These are phyloP conservation scores for thale cress (Arabidopsis thaliana) DNA, from an alignment of 345 rosid genomes.

Conservation along the genomic window TAIR10.1 NC_003071.7:13629501-13630000, in stretches of 20 bases:
- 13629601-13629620: slow-evolving; percentile 36
- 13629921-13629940: too few relatives aligned
- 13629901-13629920: too few relatives aligned
- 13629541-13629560: slow-evolving; percentile 11
- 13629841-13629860: slow-evolving; percentile 27
- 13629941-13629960: background rate
- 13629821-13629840: slow-evolving; percentile 30
- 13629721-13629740: background rate
- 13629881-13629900: background rate
- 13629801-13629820: slow-evolving; percentile 5
- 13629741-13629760: slow-evolving; percentile 33
- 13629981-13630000: background rate
- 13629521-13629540: slow-evolving; percentile 7
- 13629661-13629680: slow-evolving; percentile 43
- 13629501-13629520: background rate
- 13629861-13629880: slow-evolving; percentile 23
- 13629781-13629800: slow-evolving; percentile 3
- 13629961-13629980: background rate
- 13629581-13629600: slow-evolving; percentile 26
- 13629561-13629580: slow-evolving; percentile 33
- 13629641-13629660: slow-evolving; percentile 42
- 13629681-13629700: background rate
- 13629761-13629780: slow-evolving; percentile 31
- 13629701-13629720: background rate
- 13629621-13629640: slow-evolving; percentile 33